phyloP scores from a whole-genome alignment of 441 rosid genomes.

The Brassica balearica region DNA sequence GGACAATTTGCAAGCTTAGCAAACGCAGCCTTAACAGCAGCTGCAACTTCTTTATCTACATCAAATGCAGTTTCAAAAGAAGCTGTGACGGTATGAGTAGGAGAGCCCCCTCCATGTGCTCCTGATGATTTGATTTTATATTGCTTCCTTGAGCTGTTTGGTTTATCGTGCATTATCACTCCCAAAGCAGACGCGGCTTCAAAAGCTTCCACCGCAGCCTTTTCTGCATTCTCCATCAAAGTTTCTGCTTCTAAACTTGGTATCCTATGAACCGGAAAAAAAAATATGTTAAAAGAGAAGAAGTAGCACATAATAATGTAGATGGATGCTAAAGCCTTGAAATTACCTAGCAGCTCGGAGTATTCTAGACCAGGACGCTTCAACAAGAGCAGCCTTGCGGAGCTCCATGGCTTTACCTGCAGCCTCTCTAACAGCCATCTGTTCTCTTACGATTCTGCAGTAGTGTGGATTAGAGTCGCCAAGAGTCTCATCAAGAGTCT shows the following conservation, averaged over 20 bases:
- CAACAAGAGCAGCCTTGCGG: conserved; percentile 86
- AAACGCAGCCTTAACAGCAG: conserved; percentile 85
- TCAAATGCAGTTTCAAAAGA: conserved; percentile 93
- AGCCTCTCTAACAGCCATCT: conserved; percentile 93
- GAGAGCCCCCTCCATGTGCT: conserved; percentile 56
- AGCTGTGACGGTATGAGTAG: conserved; percentile 76
- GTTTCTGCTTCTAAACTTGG: conserved; percentile 77
- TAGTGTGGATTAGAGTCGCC: conserved; percentile 92
- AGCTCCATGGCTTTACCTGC: conserved; percentile 87
- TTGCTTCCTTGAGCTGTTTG: conserved; percentile 66
- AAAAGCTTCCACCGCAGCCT: conserved; percentile 79
- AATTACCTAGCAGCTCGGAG: conserved; percentile 86
- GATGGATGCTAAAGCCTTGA: neutral
- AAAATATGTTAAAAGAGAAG: too few relatives aligned
- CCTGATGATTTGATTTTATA: conserved; percentile 60
- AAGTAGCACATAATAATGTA: too few relatives aligned
- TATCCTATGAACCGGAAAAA: conserved; percentile 47
- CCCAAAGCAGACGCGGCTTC: conserved; percentile 88
- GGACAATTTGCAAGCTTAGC: conserved; percentile 64
- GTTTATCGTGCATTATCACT: conserved; percentile 83
- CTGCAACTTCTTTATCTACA: conserved; percentile 93
- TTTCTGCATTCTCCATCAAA: conserved; percentile 63
- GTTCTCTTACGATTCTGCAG: conserved; percentile 82
- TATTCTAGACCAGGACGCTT: conserved; percentile 93
- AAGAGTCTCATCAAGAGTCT: conserved; percentile 88